phyloP scores from a whole-genome alignment of 257 asterid genomes.

The Lycium ferocissimum region DNA sequence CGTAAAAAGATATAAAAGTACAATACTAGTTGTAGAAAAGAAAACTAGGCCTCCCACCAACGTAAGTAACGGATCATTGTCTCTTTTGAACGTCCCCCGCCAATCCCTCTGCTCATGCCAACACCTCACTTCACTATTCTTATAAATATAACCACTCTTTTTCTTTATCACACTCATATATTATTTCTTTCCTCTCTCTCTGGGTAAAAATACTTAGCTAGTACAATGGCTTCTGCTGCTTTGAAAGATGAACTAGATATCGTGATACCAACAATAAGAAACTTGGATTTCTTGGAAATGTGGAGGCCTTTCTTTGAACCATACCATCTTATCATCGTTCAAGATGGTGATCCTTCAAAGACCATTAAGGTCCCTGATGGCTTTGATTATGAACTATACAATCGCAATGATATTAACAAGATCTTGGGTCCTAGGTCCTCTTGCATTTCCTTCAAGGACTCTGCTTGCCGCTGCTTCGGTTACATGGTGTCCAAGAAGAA shows the following conservation, averaged over 20 bases:
- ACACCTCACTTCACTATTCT: background rate
- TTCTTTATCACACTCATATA: background rate
- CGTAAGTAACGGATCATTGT: background rate
- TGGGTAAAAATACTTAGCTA: background rate
- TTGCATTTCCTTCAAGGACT: constrained; percentile 33
- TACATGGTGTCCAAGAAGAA: constrained; percentile 35
- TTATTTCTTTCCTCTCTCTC: background rate
- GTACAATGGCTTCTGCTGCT: constrained; percentile 26
- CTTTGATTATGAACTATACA: constrained; percentile 34
- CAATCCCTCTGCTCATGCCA: constrained; percentile 17
- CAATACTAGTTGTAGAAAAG: background rate
- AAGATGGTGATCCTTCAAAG: constrained; percentile 37
- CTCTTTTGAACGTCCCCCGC: constrained; percentile 21
- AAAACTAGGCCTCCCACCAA: background rate
- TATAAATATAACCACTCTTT: constrained; percentile 7
- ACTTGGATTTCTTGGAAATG: constrained; percentile 35
- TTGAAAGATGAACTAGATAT: constrained; percentile 37
- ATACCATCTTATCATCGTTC: constrained; percentile 37
- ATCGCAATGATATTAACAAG: constrained; percentile 34
- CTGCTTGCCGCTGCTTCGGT: constrained; percentile 34
- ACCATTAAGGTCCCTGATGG: constrained; percentile 34
- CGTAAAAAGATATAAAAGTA: background rate
- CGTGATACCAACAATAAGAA: constrained; percentile 32
- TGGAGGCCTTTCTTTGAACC: constrained; percentile 35
- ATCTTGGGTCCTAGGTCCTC: constrained; percentile 31